Conservation (phyloP, 176 grass and related monocot species). For the Rhynchospora pubera region DNA sequence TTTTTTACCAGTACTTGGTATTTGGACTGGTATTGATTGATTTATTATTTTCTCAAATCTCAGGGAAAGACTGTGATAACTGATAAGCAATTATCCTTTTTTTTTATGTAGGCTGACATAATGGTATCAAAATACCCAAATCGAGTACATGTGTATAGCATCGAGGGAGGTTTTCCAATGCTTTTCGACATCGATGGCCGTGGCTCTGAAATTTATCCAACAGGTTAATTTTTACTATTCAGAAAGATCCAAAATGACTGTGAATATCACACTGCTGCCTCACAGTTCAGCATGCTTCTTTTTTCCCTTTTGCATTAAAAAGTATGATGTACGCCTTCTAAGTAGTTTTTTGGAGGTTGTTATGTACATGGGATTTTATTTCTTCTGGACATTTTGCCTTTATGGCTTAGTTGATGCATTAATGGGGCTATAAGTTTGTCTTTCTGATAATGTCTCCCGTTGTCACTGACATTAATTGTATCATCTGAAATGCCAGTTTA, state of each 20-base stretch:
- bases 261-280: not conserved
- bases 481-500: slow-evolving; percentile 55
- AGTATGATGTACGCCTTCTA: not conserved
- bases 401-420: not conserved
- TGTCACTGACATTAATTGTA: not conserved
- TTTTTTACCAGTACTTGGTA: not conserved
- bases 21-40: not conserved
- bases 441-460: not conserved
- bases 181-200: slow-evolving; percentile 85
- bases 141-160: slow-evolving; percentile 67
- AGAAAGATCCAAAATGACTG: not conserved
- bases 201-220: slow-evolving; percentile 77
- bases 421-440: not conserved
- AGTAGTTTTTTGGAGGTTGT: not conserved
- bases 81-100: not conserved
- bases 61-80: not conserved
- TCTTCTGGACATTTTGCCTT: not conserved
- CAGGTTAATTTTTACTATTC: slow-evolving; percentile 40
- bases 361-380: not conserved
- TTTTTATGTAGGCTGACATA: slow-evolving; percentile 49
- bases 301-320: not conserved
- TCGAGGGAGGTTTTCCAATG: slow-evolving; percentile 75
- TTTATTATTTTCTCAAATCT: not conserved
- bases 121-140: slow-evolving; percentile 78
- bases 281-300: not conserved